Evolutionary conservation across 2,329 filamentous ascomycete species (phyloP).

Genomic region (Hymenotorrendiella dingleyae): DNA sequence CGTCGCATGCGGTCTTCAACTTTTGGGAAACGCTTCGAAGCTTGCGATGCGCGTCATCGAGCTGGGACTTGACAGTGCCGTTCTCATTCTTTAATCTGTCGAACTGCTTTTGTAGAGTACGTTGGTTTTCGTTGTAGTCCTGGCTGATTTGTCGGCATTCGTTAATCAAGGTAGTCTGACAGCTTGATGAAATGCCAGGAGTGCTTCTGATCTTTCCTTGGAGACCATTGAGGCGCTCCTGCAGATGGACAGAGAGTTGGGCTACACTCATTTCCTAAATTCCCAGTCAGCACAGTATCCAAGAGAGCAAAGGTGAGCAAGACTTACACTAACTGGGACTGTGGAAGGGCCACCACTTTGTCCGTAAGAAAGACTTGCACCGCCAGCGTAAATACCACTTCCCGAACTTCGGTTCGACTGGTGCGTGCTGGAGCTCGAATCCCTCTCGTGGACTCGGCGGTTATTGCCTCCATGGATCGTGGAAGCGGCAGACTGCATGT

Average conservation of each 20-base stretch:
- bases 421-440: conserved; percentile 1
- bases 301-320: too few relatives aligned
- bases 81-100: conserved; percentile 8
- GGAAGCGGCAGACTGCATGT: not conserved
- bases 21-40: conserved; percentile 4
- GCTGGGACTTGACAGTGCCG: not conserved
- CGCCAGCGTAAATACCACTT: not conserved
- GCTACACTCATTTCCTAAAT: not conserved
- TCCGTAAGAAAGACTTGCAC: too few relatives aligned
- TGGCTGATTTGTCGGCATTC: conserved; percentile 5
- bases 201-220: conserved; percentile 1
- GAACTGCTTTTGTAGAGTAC: conserved; percentile 2
- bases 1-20: conserved; percentile 3
- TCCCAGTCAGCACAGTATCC: too few relatives aligned
- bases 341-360: too few relatives aligned
- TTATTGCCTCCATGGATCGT: too few relatives aligned
- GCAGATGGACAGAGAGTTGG: not conserved
- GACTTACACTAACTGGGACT: too few relatives aligned
- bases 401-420: not conserved
- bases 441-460: not conserved
- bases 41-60: not conserved
- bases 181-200: conserved; percentile 1
- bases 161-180: conserved; percentile 3
- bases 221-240: not conserved
- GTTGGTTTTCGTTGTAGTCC: conserved; percentile 3